These are phyloP conservation scores for Ustilago curta DNA, from an alignment of 1,284 basidiomycete genomes.

Conservation along the genomic window DNA sequence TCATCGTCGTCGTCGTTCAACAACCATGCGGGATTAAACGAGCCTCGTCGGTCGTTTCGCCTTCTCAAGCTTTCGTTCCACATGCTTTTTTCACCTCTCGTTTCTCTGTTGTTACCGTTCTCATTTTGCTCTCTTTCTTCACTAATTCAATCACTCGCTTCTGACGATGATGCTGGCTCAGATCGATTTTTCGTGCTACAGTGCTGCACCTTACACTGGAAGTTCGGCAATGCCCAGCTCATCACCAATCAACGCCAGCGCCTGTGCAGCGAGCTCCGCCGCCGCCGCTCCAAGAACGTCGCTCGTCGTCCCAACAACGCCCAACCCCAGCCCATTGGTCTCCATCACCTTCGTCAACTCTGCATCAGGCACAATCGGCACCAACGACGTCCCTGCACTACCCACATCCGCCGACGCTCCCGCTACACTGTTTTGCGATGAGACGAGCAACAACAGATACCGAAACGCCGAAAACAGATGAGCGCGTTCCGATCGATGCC, in stretches of 20 bases:
- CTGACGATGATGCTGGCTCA: not conserved
- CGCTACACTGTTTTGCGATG: conserved; percentile 6
- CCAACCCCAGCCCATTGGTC: conserved; percentile 19
- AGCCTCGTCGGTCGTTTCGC: not conserved
- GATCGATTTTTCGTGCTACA: not conserved
- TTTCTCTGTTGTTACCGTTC: not conserved
- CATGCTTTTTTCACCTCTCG: not conserved
- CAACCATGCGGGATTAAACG: not conserved
- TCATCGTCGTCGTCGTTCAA: not conserved
- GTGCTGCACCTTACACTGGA: not conserved
- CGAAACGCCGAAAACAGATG: conserved; percentile 39
- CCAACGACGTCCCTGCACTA: conserved; percentile 31
- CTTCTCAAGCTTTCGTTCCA: not conserved
- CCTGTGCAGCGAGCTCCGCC: conserved; percentile 25
- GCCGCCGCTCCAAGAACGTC: conserved; percentile 22
- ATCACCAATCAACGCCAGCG: conserved; percentile 23
- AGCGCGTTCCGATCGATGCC: conserved; percentile 27
- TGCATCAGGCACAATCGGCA: conserved; percentile 11
- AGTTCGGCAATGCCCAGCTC: conserved; percentile 20
- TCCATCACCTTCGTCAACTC: conserved; percentile 14
- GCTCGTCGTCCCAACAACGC: conserved; percentile 16
- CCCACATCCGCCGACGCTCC: conserved; percentile 13
- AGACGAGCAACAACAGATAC: conserved; percentile 25
- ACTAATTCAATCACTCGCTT: not conserved
- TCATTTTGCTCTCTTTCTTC: not conserved